Evolutionary conservation across 257 asterid species (phyloP), one percentile per base, ranked within the genome.

Genomic region (Solanum stenotomum): DNA sequence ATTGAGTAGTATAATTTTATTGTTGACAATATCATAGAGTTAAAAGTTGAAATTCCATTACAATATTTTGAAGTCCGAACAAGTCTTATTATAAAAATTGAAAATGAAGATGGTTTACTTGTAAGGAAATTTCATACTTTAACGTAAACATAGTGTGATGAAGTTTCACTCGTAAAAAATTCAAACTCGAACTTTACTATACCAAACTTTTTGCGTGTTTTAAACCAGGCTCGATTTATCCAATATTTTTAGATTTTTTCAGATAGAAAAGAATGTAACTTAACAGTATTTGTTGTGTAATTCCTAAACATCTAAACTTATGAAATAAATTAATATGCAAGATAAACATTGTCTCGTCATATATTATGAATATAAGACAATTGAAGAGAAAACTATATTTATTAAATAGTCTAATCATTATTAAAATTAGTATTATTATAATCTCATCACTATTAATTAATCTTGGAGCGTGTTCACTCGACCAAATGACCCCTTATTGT

Each of bases 101-200:
- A 56, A 18, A 18, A 8, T 56, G 25, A 56, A 56, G 10, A 56
- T 56, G 25, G 12, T 56, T 8, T 8, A 49, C 9, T 46, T 46
- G 59, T 46, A 46, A 52, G n/a, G 63, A 0, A 52, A 52, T 52
- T 18, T 52, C n/a, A 1, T 52, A 52, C 63, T 6, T 52, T 18
- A 52, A 18, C 10, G 18, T 52, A 18, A 6, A 49, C 3, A 15
- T 49, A 49, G 22, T 52, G 10, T 52, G 63, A 52, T 52, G 63
- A 52, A 52, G n/a, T 52, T 18, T 52, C 1, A 52, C 63, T 52
- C 9, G n/a, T 6, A 52, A 52, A 52, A 52, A 0, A 18, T 16
- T 56, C 10, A 56, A 18, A 56, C 1, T 56, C 2, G 0, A 6
- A 1, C 29, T 0, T 0, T 56, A 56, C 10, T 56, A 56, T 2